phyloP scores from a whole-genome alignment of 352 stramenopile genomes.

The Pythium diclinum region DNA sequence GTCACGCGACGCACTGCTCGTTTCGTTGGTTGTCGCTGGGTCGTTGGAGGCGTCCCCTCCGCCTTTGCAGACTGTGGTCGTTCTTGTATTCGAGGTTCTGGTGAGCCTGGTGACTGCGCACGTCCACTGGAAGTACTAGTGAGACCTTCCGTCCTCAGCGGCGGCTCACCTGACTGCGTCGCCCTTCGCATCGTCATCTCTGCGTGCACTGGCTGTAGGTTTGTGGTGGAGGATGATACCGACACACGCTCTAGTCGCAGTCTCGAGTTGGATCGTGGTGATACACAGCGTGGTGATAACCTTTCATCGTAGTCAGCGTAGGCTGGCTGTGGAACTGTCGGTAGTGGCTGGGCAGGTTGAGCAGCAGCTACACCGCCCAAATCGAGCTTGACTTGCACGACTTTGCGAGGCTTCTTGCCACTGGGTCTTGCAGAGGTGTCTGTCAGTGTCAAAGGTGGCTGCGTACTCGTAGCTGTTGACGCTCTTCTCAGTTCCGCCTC shows the following conservation, averaged over 20 bases:
- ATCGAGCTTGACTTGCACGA: constrained; percentile 43
- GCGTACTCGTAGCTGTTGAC: neutral
- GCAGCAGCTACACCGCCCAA: neutral
- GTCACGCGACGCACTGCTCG: constrained; percentile 16
- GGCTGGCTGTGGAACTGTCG: neutral
- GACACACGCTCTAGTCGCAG: neutral
- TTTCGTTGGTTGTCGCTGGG: neutral
- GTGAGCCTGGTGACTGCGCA: neutral
- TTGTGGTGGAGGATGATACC: neutral
- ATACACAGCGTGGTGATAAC: neutral
- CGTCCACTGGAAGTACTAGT: neutral
- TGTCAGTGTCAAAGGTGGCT: neutral
- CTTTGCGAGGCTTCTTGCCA: constrained; percentile 26
- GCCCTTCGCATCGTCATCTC: neutral
- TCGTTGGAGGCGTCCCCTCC: neutral
- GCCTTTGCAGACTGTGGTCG: neutral
- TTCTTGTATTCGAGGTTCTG: neutral
- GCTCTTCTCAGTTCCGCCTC: neutral
- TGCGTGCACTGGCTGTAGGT: neutral
- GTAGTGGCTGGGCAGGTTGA: neutral
- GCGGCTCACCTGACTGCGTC: neutral
- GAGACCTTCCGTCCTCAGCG: neutral
- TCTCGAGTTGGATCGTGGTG: neutral
- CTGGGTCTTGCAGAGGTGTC: neutral
- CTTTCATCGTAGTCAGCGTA: neutral